These are phyloP conservation scores for Aspergillus affinis DNA, from an alignment of 495 filamentous ascomycete genomes.

Conservation along the genomic window DNA sequence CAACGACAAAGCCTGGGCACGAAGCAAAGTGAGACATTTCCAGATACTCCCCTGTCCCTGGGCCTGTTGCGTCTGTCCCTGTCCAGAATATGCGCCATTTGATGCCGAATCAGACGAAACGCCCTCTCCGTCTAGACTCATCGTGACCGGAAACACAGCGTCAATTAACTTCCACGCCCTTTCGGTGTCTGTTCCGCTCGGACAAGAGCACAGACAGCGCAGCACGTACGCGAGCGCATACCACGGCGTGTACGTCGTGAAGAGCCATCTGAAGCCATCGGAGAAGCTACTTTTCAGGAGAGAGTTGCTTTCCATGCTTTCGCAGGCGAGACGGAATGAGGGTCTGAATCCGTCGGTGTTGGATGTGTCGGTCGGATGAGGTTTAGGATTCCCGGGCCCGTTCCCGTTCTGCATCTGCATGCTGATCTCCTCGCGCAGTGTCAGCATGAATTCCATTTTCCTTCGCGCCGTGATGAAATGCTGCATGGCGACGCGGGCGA, in stretches of 20 bases:
- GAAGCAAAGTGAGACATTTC: neutral
- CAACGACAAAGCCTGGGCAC: neutral
- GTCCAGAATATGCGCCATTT: too few relatives aligned
- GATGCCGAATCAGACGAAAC: neutral
- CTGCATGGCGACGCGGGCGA: conserved; percentile 45
- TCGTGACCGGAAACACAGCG: neutral
- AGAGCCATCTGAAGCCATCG: conserved; percentile 55
- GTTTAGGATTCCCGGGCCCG: too few relatives aligned
- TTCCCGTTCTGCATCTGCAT: conserved; percentile 13
- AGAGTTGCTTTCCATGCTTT: neutral
- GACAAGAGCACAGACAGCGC: conserved; percentile 42
- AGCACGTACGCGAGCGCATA: conserved; percentile 54
- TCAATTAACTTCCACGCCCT: neutral
- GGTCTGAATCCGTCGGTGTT: conserved; percentile 6
- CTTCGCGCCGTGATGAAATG: conserved; percentile 34
- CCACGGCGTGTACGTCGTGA: conserved; percentile 55
- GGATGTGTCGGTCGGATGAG: neutral
- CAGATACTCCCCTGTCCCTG: neutral
- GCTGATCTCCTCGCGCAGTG: conserved; percentile 28
- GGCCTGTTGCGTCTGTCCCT: neutral
- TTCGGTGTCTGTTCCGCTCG: conserved; percentile 22
- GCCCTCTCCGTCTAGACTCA: neutral
- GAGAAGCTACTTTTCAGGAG: conserved; percentile 23
- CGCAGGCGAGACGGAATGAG: neutral
- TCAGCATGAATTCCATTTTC: conserved; percentile 28